phyloP scores from a whole-genome alignment of 1,284 basidiomycete species.

The Trametes polyzona region DNA sequence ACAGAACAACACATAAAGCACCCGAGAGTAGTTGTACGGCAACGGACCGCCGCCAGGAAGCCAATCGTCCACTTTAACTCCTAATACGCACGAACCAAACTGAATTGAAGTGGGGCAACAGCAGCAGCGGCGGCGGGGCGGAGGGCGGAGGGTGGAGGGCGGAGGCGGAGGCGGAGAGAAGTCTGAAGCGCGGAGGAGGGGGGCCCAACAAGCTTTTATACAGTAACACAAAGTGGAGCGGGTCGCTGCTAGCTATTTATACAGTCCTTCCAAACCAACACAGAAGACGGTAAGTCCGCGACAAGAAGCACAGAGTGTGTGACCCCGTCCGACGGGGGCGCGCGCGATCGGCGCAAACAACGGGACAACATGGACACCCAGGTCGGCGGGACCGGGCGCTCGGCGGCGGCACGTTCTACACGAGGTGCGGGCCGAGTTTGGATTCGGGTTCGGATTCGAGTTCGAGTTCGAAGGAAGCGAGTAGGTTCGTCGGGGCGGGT shows the following conservation, averaged over 20 bases:
- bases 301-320: conserved; percentile 1
- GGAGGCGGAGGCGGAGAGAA: neutral
- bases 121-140: no score
- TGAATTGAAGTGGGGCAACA: no score
- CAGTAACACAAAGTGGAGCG: conserved; percentile 18
- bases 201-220: conserved; percentile 12
- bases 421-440: no score
- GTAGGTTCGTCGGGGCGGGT: neutral
- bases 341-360: neutral
- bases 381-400: neutral
- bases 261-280: conserved; percentile 20
- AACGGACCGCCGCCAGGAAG: neutral
- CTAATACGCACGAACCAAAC: neutral
- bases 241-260: conserved; percentile 18
- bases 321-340: neutral
- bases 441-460: no score
- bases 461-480: neutral
- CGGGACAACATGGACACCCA: neutral
- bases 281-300: conserved; percentile 6
- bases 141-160: no score
- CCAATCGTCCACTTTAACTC: neutral
- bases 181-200: neutral
- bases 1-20: neutral
- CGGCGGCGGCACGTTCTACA: no score
- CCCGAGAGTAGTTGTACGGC: neutral